phyloP scores from a whole-genome alignment of 192 early-diverging fungal genomes.

The Coemansia sp. region DNA sequence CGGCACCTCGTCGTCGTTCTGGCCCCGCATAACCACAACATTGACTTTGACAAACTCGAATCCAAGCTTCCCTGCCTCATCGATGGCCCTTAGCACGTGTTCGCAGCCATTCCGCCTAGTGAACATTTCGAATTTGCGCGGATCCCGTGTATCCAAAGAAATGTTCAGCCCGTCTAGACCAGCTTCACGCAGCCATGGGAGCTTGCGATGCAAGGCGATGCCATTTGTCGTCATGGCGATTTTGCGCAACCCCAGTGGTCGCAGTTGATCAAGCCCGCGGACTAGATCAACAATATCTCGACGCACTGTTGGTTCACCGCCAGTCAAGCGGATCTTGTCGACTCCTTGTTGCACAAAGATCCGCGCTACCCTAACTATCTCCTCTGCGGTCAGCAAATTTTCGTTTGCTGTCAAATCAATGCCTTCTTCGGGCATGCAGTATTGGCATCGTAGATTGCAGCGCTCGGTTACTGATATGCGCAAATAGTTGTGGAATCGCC shows the following conservation, averaged over 20 bases:
- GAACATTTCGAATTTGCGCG: slow-evolving; percentile 81
- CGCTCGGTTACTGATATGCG: slow-evolving; percentile 91
- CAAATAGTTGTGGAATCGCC: slow-evolving; percentile 86
- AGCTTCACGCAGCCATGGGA: slow-evolving; percentile 60
- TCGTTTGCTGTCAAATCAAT: slow-evolving; percentile 64
- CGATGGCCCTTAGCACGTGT: slow-evolving; percentile 71
- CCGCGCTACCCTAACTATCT: slow-evolving; percentile 74
- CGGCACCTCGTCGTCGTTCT: slow-evolving; percentile 80
- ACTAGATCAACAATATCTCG: slow-evolving; percentile 86
- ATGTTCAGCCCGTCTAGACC: slow-evolving; percentile 89
- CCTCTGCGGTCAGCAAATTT: slow-evolving; percentile 69
- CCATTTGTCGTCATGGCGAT: slow-evolving; percentile 96
- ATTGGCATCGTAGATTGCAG: slow-evolving; percentile 95
- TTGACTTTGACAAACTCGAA: slow-evolving; percentile 86
- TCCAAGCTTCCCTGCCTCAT: slow-evolving; percentile 60
- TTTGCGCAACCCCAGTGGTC: slow-evolving; percentile 65
- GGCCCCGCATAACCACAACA: slow-evolving; percentile 82
- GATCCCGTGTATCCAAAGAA: slow-evolving; percentile 87
- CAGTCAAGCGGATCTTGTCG: slow-evolving; percentile 91
- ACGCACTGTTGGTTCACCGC: slow-evolving; percentile 93
- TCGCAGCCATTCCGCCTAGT: slow-evolving; percentile 81
- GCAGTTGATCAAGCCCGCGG: slow-evolving; percentile 68
- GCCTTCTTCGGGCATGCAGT: slow-evolving; percentile 95
- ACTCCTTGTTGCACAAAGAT: slow-evolving; percentile 88
- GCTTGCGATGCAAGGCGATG: slow-evolving; percentile 81